phyloP scores from a whole-genome alignment of 768 basidiomycete genomes.

The Russula compacta region DNA sequence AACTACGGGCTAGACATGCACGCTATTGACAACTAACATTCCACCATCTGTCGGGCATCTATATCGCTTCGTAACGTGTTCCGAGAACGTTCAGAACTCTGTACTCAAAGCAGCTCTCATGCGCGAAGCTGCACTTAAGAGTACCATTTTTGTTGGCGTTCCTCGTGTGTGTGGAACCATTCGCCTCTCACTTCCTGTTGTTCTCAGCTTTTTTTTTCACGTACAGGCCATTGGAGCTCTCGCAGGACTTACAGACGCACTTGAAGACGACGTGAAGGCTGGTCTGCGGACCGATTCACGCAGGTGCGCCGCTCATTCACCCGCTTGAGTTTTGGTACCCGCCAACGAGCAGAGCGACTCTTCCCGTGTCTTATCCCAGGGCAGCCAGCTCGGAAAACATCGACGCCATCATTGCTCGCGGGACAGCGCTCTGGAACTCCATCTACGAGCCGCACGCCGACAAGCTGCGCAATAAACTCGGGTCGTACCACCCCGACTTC shows the following conservation, averaged over 20 bases:
- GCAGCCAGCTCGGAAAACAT: constrained; percentile 43
- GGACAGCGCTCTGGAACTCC: constrained; percentile 67
- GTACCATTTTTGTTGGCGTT: constrained; percentile 81
- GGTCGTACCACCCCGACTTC: constrained; percentile 87
- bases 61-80: constrained; percentile 66
- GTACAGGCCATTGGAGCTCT: constrained; percentile 68
- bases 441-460: constrained; percentile 86
- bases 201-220: background rate
- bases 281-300: constrained; percentile 56
- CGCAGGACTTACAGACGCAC: constrained; percentile 60
- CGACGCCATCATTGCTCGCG: constrained; percentile 58
- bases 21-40: constrained; percentile 72
- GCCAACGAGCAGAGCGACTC: background rate
- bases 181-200: background rate
- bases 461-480: constrained; percentile 83
- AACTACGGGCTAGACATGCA: constrained; percentile 50
- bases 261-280: constrained; percentile 75
- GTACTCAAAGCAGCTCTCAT: constrained; percentile 74
- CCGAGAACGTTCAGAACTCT: constrained; percentile 33
- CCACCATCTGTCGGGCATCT: constrained; percentile 72
- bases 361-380: background rate
- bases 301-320: constrained; percentile 23
- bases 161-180: constrained; percentile 47
- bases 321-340: constrained; percentile 9
- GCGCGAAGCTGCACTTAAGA: constrained; percentile 85